Evolutionary conservation across 2,329 filamentous ascomycete species (phyloP).

Genomic region (Amphichorda felina): DNA sequence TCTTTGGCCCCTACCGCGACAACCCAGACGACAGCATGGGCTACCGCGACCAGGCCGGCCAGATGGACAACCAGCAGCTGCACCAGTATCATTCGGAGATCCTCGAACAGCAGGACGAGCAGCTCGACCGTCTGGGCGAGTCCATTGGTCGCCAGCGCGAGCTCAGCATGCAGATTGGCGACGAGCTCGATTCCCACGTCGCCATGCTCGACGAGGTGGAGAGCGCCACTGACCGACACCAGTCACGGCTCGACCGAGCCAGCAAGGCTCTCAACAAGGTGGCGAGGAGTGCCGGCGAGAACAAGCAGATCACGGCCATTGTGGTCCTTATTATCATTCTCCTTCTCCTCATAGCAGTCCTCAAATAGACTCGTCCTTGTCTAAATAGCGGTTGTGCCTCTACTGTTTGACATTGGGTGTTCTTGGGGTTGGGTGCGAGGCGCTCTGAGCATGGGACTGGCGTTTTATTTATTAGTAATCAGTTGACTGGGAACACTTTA

Average conservation of each 20-base stretch:
- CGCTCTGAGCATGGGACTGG: background rate
- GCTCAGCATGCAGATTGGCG: constrained; percentile 88
- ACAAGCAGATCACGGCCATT: constrained; percentile 76
- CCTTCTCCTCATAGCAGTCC: constrained; percentile 67
- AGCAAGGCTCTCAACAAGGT: constrained; percentile 60
- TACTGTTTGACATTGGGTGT: background rate
- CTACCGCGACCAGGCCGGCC: constrained; percentile 46
- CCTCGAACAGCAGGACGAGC: constrained; percentile 81
- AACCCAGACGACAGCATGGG: constrained; percentile 45
- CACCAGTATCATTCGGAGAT: constrained; percentile 74
- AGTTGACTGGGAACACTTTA: too few relatives aligned
- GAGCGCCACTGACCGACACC: constrained; percentile 68
- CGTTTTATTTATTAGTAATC: background rate
- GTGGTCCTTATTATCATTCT: constrained; percentile 74
- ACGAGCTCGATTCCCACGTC: constrained; percentile 87
- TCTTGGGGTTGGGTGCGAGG: background rate
- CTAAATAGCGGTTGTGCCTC: background rate
- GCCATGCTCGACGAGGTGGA: constrained; percentile 85
- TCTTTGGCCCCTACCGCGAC: constrained; percentile 52
- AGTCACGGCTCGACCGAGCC: constrained; percentile 63
- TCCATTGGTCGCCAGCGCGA: constrained; percentile 84
- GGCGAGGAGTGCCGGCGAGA: constrained; percentile 64
- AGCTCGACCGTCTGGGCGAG: constrained; percentile 78
- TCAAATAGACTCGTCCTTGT: constrained; percentile 44
- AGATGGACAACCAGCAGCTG: constrained; percentile 71